phyloP scores from a whole-genome alignment of 352 stramenopile genomes.

The Globisporangium rhizosaccharum region DNA sequence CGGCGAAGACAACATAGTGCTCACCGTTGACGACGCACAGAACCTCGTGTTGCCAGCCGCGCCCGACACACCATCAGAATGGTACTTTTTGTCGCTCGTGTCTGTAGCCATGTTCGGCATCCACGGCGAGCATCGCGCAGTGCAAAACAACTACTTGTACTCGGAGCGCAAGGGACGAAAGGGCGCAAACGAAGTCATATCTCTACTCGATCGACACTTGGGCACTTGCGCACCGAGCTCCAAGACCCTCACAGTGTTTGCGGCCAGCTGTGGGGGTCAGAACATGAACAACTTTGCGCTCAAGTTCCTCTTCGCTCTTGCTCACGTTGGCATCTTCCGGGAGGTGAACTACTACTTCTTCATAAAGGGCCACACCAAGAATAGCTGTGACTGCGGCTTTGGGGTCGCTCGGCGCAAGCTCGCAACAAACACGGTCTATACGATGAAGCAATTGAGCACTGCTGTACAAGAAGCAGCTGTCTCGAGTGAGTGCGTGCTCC shows the following conservation, averaged over 20 bases:
- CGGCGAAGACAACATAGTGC: neutral
- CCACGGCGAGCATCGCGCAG: neutral
- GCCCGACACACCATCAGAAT: neutral
- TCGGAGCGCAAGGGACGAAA: neutral
- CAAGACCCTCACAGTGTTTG: neutral
- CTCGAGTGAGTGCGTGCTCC: too few species aligned
- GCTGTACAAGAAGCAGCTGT: neutral
- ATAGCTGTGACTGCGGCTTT: neutral
- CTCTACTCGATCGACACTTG: neutral
- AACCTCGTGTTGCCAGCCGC: neutral
- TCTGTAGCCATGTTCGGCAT: neutral
- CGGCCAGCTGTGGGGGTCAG: neutral
- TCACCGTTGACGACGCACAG: neutral
- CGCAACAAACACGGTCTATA: neutral
- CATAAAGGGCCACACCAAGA: neutral
- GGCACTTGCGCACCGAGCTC: neutral
- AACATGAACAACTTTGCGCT: neutral
- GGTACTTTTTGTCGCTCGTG: slow-evolving; percentile 3
- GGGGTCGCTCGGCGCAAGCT: neutral
- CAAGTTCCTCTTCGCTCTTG: neutral
- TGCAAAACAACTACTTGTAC: neutral
- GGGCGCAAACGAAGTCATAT: neutral
- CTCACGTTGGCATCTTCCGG: neutral
- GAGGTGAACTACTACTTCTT: neutral
- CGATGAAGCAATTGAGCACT: neutral